Evolutionary conservation across 306 rosid species (phyloP), one percentile per base, ranked within the genome.

Genomic region (Oemleria cerasiformis): DNA sequence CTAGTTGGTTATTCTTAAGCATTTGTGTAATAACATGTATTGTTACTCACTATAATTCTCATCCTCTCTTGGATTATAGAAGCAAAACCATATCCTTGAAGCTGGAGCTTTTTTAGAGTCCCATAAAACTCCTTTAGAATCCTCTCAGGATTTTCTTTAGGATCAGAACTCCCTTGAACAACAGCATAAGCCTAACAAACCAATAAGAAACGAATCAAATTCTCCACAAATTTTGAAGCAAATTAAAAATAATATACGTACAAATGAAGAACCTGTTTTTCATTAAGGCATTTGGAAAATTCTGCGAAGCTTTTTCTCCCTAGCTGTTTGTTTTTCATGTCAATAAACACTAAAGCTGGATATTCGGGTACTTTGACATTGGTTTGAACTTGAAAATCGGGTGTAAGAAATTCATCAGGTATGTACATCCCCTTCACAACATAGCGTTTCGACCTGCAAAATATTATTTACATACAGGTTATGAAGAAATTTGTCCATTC

Each of bases 321-420:
- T 7, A 21, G 66, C 54, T 71, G 39, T 40, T 47, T 40, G 41
- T n/a, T 16, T 57, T 41, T 43, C 13, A 34, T 40, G 44, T 71
- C 54, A 42, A 71, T 5, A 16, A 71, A 57, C 42, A 71, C 75
- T 2, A 71, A 15, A 5, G 57, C 75, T 15, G 75, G 75, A 11
- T 38, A 56, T 34, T 21, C 13, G 0, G 66, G 55, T 12, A 57
- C 23, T 4, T 25, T 4, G 42, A 51, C 42, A 12, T 38, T 17
- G 44, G 51, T 30, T 36, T 55, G 44, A 8, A 9, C 42, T 14
- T 57, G 53, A 23, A 51, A 23, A 6, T n/a, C 65, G 14, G 54
- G 75, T 8, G 15, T 23, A 41, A 71, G 65, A 36, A 71, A 17
- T 60, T 71, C 57, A 57, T 57, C 56, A 71, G 65, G 66, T 16